A percentile compares a stretch with the other conserved stretches of the same genome.
These are phyloP conservation scores for Auricularia sp. DNA, from an alignment of 768 basidiomycete genomes.

Conservation along the genomic window DNA sequence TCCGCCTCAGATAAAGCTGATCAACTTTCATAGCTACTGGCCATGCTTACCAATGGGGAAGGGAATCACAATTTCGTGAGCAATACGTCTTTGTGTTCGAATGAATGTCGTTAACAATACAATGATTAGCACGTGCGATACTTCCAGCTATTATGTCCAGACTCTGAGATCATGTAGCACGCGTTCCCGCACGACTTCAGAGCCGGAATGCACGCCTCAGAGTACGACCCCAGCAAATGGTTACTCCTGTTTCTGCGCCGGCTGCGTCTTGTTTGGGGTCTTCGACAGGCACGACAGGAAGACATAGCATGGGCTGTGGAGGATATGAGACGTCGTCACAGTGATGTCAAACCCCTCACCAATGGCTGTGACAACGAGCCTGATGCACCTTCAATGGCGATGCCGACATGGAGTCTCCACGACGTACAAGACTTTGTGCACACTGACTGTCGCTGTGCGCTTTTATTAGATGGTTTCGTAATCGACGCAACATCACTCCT, in stretches of 20 bases:
- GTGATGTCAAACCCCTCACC: background rate
- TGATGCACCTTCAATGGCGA: slow-evolving; percentile 28
- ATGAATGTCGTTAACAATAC: background rate
- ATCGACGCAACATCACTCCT: slow-evolving; percentile 55
- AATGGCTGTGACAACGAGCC: background rate
- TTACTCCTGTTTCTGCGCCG: slow-evolving; percentile 47
- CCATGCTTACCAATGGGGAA: slow-evolving; percentile 64
- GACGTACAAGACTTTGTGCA: slow-evolving; percentile 3
- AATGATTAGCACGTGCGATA: slow-evolving; percentile 33
- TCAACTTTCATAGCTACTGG: slow-evolving; percentile 38
- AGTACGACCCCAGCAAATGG: slow-evolving; percentile 83
- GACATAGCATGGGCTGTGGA: slow-evolving; percentile 40
- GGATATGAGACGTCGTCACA: slow-evolving; percentile 39
- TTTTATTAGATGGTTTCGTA: slow-evolving; percentile 50
- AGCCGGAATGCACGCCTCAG: slow-evolving; percentile 46
- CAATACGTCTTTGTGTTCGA: background rate
- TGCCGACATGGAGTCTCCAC: slow-evolving; percentile 27
- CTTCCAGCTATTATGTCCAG: background rate
- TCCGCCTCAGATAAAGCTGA: too few relatives aligned
- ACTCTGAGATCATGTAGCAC: slow-evolving; percentile 34
- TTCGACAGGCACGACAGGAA: slow-evolving; percentile 39
- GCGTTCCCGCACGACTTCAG: slow-evolving; percentile 73
- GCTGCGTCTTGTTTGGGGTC: slow-evolving; percentile 35
- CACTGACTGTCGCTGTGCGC: slow-evolving; percentile 32
- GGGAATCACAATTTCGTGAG: slow-evolving; percentile 71